A percentile compares a stretch with the other conserved stretches of the same genome.
phyloP scores from a whole-genome alignment of 129 eudicot genomes.

The Flaveria ramosissima region DNA sequence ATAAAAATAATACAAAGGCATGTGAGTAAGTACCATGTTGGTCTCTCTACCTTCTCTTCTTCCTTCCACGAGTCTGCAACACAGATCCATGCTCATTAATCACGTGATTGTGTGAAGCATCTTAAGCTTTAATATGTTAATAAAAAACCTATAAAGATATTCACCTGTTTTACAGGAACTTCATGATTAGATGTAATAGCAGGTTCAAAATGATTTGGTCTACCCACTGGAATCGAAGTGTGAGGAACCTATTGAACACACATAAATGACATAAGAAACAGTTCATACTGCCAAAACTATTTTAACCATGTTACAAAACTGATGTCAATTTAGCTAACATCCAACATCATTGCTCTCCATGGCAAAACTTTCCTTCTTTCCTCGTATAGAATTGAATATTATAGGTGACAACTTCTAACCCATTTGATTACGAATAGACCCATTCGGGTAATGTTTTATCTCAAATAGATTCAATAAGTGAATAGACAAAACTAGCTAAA shows the following conservation, averaged over 20 bases:
- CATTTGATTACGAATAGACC: background rate
- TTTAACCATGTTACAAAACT: background rate
- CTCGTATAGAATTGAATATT: constrained; percentile 3
- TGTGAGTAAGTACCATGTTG: constrained; percentile 18
- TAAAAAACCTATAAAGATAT: background rate
- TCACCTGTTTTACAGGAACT: constrained; percentile 34
- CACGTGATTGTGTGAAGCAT: constrained; percentile 8
- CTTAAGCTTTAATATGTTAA: background rate
- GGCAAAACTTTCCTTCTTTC: background rate
- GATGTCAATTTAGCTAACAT: background rate
- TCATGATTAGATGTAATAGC: constrained; percentile 22
- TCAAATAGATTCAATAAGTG: background rate
- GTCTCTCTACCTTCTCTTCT: constrained; percentile 24
- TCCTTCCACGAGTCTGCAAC: constrained; percentile 38
- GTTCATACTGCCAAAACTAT: background rate
- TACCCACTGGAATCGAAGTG: constrained; percentile 18
- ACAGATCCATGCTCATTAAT: constrained; percentile 10
- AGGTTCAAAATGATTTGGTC: constrained; percentile 15
- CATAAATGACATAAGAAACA: constrained; percentile 4
- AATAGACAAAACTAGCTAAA: background rate
- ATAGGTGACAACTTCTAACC: background rate
- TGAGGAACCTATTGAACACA: constrained; percentile 29
- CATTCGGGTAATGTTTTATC: background rate
- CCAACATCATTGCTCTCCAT: background rate
- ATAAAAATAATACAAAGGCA: background rate